phyloP scores from a whole-genome alignment of 2,329 filamentous ascomycete species.

The Cadophora gregata region DNA sequence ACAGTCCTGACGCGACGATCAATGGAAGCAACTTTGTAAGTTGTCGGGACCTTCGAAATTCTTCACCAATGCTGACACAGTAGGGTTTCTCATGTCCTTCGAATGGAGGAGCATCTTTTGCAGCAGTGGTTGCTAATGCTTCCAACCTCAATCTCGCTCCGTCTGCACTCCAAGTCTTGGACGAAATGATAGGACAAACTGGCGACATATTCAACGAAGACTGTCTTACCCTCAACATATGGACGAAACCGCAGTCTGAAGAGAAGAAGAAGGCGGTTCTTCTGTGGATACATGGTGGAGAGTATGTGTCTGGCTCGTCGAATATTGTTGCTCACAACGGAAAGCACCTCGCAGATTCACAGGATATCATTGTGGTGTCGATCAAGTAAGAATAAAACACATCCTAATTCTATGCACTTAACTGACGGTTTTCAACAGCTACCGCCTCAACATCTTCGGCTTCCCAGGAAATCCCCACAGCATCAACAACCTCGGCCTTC shows the following conservation, averaged over 20 bases:
- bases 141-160: constrained; percentile 6
- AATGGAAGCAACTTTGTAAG: constrained; percentile 30
- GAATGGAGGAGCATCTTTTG: constrained; percentile 10
- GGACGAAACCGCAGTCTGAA: constrained; percentile 43
- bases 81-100: constrained; percentile 25
- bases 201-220: constrained; percentile 40
- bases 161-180: constrained; percentile 14
- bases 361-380: constrained; percentile 52
- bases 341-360: constrained; percentile 48
- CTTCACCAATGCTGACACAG: not conserved
- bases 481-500: constrained; percentile 52
- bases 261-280: constrained; percentile 48
- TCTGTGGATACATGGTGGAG: constrained; percentile 53
- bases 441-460: constrained; percentile 34
- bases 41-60: not conserved
- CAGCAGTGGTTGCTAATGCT: not conserved
- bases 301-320: constrained; percentile 46
- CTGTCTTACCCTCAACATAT: constrained; percentile 47
- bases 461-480: constrained; percentile 29
- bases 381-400: constrained; percentile 48
- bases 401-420: not conserved
- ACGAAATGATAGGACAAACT: constrained; percentile 18
- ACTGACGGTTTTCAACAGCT: constrained; percentile 22
- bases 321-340: constrained; percentile 48
- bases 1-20: constrained; percentile 17